Conservation (phyloP, 768 basidiomycete species). For the Xerocomellus chrysenteron region DNA sequence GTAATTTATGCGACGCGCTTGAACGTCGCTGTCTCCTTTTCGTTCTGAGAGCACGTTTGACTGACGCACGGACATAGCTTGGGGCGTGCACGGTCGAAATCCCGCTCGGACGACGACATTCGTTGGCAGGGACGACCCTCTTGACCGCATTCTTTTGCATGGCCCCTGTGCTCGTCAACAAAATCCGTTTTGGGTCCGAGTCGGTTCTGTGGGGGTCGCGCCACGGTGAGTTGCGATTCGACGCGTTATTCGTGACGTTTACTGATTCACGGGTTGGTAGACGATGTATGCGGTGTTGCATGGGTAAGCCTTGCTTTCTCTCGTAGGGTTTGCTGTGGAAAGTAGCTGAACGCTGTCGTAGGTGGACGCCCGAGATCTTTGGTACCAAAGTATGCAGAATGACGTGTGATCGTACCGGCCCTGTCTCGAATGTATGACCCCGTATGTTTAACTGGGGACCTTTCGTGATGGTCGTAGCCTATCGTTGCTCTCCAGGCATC, state of each 20-base stretch:
- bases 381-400: conserved; percentile 84
- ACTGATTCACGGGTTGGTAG: conserved; percentile 31
- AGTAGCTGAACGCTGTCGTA: conserved; percentile 3
- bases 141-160: too few species aligned
- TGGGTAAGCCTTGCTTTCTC: conserved; percentile 36
- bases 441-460: too few species aligned
- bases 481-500: conserved; percentile 44
- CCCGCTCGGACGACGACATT: too few species aligned
- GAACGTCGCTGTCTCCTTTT: conserved; percentile 40
- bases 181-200: conserved; percentile 51
- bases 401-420: conserved; percentile 65
- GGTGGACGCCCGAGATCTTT: conserved; percentile 87
- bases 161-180: too few species aligned
- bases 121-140: too few species aligned
- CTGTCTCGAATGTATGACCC: conserved; percentile 71
- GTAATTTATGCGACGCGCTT: conserved; percentile 38
- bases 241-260: background rate
- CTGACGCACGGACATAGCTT: too few species aligned
- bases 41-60: too few species aligned
- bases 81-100: too few species aligned
- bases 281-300: conserved; percentile 89
- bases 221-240: conserved; percentile 42
- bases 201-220: conserved; percentile 66
- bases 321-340: background rate
- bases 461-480: too few species aligned